Evolutionary conservation across 140 eudicot genomes (phyloP).

Genomic region (Stevia rebaudiana): DNA sequence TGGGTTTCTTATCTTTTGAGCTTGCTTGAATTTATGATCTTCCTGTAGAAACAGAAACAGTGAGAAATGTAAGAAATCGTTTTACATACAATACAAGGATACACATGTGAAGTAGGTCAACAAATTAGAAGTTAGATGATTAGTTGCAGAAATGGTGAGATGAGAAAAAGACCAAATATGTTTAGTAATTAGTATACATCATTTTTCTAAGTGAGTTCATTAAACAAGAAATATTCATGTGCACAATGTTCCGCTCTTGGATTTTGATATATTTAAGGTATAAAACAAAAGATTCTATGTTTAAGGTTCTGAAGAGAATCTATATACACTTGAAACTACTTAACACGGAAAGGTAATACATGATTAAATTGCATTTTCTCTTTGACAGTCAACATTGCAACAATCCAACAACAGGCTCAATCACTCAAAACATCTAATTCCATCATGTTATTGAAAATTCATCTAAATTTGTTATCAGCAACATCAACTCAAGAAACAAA

Average conservation of each 20-base stretch:
- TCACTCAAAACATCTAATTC: too few species aligned
- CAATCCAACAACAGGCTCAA: not conserved
- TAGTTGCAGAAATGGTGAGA: constrained; percentile 4
- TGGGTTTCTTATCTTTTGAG: constrained; percentile 79
- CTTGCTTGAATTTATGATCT: constrained; percentile 88
- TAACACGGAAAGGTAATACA: not conserved
- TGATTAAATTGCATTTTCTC: not conserved
- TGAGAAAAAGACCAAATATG: not conserved
- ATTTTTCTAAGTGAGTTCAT: not conserved
- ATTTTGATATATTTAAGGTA: not conserved
- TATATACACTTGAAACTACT: not conserved
- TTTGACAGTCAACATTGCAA: not conserved
- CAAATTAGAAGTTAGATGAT: not conserved
- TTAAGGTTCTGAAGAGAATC: not conserved
- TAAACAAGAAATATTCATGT: not conserved
- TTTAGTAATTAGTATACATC: not conserved
- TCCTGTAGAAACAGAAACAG: constrained; percentile 40
- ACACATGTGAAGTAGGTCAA: not conserved
- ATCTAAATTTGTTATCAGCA: not conserved
- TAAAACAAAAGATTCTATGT: not conserved
- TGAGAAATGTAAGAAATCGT: not conserved
- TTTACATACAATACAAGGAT: constrained; percentile 2
- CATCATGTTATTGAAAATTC: not conserved
- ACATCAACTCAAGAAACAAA: constrained; percentile 9
- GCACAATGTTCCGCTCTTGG: not conserved